Evolutionary conservation across 2,329 filamentous ascomycete genomes (phyloP), one percentile per base, ranked within the genome.

Genomic region (Penicillium sp.): DNA sequence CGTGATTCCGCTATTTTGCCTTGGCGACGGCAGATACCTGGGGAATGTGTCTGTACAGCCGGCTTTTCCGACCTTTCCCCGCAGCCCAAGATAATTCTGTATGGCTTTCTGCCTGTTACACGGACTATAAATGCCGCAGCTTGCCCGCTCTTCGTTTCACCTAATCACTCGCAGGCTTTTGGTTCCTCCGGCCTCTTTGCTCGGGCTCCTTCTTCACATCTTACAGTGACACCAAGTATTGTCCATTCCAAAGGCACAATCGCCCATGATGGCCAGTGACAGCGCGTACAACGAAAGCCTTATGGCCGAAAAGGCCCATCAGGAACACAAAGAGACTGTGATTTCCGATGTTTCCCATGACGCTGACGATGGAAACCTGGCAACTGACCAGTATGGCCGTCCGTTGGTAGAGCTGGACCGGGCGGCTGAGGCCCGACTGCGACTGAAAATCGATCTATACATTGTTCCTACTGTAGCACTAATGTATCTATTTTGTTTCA

Each of bases 401-500:
- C 67, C 82, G 0, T 73, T 84, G 3, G 70, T 85, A 13, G 63
- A 77, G n/a, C 84, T 86, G 62, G 85, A 88, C 62, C 74, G 77
- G 3, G 77, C 73, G 27, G 84, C 82, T 2, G 88, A 89, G 67
- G 70, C 79, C 8, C 80, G 77, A 51, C 76, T 90, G 24, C 78
- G 86, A 8, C 73, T 75, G 65, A 90, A 90, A 70, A 85, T 90
- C 48, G 88, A 90, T 64, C 63, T 88, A 6, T 82, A 78, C 63
- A 82, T 89, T 45, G 77, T 90, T 0, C 88, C 88, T 0, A 88
- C 85, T 0, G 86, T 90, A 0, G 75, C 86, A 0, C 56, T 90
- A 0, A 75, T 90, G 3, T 90, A 90, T 64, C 79, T 90, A 0
- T 90, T 90, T 66, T 90, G 87, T 73, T 90, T 90, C 72, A 89